Conservation (phyloP, 2,329 filamentous ascomycete species). For the Verticillium albo-atrum region DNA sequence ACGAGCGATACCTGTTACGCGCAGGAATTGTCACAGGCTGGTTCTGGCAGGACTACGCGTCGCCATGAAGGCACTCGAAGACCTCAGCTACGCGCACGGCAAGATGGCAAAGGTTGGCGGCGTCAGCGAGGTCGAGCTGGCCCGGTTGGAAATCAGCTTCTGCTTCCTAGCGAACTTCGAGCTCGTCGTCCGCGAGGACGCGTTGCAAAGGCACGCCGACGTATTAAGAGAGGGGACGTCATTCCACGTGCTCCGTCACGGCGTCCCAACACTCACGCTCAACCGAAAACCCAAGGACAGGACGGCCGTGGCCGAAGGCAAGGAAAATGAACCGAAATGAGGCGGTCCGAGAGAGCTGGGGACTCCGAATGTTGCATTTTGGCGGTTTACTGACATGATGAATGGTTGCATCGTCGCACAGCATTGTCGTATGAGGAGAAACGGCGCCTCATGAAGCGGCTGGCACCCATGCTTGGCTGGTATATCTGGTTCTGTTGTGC, state of each 20-base stretch:
- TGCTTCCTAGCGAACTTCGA: slow-evolving; percentile 85
- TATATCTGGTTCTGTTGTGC: not conserved
- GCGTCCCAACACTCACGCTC: slow-evolving; percentile 21
- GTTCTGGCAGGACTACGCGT: slow-evolving; percentile 80
- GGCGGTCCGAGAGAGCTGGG: not conserved
- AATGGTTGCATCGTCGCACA: not conserved
- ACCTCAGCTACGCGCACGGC: slow-evolving; percentile 79
- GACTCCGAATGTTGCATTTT: not conserved
- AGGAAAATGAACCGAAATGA: slow-evolving; percentile 6
- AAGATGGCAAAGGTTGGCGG: slow-evolving; percentile 86
- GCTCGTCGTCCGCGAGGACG: slow-evolving; percentile 48
- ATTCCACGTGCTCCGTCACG: slow-evolving; percentile 5
- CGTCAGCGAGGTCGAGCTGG: slow-evolving; percentile 76
- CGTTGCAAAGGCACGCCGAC: slow-evolving; percentile 27
- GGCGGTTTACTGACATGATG: not conserved
- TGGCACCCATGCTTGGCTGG: not conserved
- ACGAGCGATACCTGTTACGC: slow-evolving; percentile 73
- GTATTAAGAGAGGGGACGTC: slow-evolving; percentile 21
- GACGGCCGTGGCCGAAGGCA: not conserved
- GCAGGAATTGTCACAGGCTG: slow-evolving; percentile 80
- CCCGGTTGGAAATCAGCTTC: slow-evolving; percentile 82
- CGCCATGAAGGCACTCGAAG: slow-evolving; percentile 93
- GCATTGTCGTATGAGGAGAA: not conserved
- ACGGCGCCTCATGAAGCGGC: not conserved
- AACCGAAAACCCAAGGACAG: slow-evolving; percentile 8